Base-by-base conservation (phyloP, 331 rosid genomes). In the Erythrophleum ivorense region DNA sequence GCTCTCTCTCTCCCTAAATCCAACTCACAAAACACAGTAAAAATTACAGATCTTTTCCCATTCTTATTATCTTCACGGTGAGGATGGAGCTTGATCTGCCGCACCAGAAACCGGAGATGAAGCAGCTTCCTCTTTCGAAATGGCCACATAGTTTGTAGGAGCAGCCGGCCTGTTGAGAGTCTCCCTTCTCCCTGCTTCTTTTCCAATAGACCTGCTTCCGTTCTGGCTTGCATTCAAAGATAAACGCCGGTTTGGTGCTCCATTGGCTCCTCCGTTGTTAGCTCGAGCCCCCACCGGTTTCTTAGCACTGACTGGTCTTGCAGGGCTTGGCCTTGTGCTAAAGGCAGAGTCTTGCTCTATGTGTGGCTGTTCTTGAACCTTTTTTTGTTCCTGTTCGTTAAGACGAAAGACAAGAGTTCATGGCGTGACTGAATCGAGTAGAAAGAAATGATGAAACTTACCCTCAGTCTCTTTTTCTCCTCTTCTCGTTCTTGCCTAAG, bases 401-500 rank as follows among this genome's bases (percentile, higher is more conserved):
- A n/a, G n/a, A n/a, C n/a, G n/a, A n/a, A n/a, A n/a, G n/a, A n/a
- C n/a, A n/a, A n/a, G n/a, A n/a, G n/a, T n/a, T n/a, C n/a, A n/a
- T n/a, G n/a, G n/a, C n/a, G n/a, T n/a, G n/a, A n/a, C n/a, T n/a
- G n/a, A n/a, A n/a, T n/a, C n/a, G n/a, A n/a, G n/a, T n/a, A n/a
- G n/a, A n/a, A n/a, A n/a, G n/a, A n/a, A n/a, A n/a, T n/a, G n/a
- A 60, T 18, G 76, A 62, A 80, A 84, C 91, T 45, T 78, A 94
- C 98, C 92, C 91, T 88, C 91, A 84, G 29, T 85, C 97, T 93
- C 85, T 97, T 91, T 83, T 90, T 94, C 81, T 94, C 98, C 76
- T 92, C 98, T 86, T 94, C 98, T 79, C 97, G 85, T 79, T 94
- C 97, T 79, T 92, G 98, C 84, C 98, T 88, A 46, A 94, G 97